Conservation (phyloP, 768 basidiomycete genomes). For the Trametes coccinea region DNA sequence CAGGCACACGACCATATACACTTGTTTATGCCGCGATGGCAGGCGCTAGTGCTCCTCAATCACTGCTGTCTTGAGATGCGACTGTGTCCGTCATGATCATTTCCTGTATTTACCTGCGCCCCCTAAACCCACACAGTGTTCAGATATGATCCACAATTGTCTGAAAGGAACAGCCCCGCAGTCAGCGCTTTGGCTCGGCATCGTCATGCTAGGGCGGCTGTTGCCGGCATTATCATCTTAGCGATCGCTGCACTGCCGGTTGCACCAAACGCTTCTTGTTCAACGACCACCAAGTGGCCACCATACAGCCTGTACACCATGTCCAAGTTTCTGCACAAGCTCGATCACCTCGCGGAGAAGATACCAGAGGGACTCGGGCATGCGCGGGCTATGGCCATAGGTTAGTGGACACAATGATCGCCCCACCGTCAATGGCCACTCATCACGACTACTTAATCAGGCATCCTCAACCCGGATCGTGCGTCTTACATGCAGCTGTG, state of each 20-base stretch:
- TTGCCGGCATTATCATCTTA: constrained; percentile 10
- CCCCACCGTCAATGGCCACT: not conserved
- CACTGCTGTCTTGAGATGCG: too few species aligned
- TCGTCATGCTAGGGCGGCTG: constrained; percentile 5
- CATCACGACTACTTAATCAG: constrained; percentile 24
- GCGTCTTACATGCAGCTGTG: constrained; percentile 12
- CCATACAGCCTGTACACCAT: not conserved
- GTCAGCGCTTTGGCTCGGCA: constrained; percentile 6
- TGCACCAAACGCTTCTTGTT: not conserved
- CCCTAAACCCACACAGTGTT: too few species aligned
- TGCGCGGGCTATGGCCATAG: constrained; percentile 38
- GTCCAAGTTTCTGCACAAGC: constrained; percentile 17
- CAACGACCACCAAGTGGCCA: constrained; percentile 4
- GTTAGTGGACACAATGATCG: constrained; percentile 26
- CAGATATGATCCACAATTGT: too few species aligned
- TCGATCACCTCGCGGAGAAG: constrained; percentile 13
- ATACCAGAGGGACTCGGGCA: constrained; percentile 41
- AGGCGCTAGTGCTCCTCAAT: too few species aligned
- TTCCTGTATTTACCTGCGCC: too few species aligned
- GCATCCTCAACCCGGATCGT: constrained; percentile 38
- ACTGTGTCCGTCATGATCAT: too few species aligned
- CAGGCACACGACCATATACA: too few species aligned
- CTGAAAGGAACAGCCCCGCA: not conserved
- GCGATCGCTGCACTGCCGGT: constrained; percentile 3
- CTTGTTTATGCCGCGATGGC: too few species aligned